Evolutionary conservation across 2,329 filamentous ascomycete genomes (phyloP), one percentile per base, ranked within the genome.

Genomic region (Monosporascus cannonballus): DNA sequence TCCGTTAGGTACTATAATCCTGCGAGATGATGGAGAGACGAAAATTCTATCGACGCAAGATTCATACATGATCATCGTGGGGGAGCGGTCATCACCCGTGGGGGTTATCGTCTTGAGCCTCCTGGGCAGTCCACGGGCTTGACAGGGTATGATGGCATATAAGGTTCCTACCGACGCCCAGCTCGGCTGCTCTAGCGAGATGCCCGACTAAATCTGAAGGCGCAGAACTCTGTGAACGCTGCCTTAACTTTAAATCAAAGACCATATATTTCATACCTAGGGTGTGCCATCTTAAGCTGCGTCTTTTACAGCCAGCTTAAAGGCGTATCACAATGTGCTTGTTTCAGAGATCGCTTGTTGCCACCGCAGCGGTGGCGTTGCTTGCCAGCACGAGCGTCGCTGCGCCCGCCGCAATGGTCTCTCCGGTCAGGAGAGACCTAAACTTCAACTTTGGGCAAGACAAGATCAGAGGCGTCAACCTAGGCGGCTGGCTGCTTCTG

Each of bases 401-500:
- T 11, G 51, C 48, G 18, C 56, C 56, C 2, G 24, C n/a, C 2
- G 36, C 45, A 11, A 27, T n/a, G 17, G 41, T 49, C 45, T 50
- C 50, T 20, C n/a, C 45, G 24, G 27, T 48, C 7, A 51, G 51
- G 42, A 46, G 52, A 39, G 50, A 54, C 18, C 30, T 54, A 38
- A 52, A 51, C 20, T 54, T 57, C 39, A 39, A 38, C 22, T 54
- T 56, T 25, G 55, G 51, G 14, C 39, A 30, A 17, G 51, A 54
- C 15, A 60, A 59, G 53, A 51, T 57, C 51, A 46, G 56, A 38
- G 57, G 59, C 17, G 57, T 61, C 22, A 61, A 59, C 51, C 38
- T 61, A n/a, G 59, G 57, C n/a, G 59, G 57, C 22, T 61, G 59
- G 59, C 51, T 61, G 9, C 51, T 58, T 15, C 53, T 59, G 14